Evolutionary conservation across 2,329 filamentous ascomycete species (phyloP), one percentile per base, ranked within the genome.

Genomic region (Daldinia sp.): DNA sequence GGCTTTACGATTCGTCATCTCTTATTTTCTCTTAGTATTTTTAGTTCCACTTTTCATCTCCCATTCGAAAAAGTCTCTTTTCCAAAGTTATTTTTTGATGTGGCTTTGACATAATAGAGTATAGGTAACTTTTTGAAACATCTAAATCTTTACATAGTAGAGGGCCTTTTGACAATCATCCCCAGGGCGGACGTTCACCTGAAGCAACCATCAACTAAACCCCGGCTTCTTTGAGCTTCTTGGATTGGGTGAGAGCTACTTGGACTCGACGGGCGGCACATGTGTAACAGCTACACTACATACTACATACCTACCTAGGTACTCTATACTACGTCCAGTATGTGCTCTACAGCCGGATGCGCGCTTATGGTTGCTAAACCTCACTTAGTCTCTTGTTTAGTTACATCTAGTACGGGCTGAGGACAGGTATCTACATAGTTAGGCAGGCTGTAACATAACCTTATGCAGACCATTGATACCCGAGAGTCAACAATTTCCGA

Each of bases 401-500:
- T 57, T 66, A 57, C 48, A 33, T 51, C 13, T 33, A 33, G 26
- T 33, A 63, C 54, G 46, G 67, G 53, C 65, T 68, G 51, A 65
- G 51, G 33, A 66, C n/a, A 55, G n/a, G 30, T 50, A 58, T 46
- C 28, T 37, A 64, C 26, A 35, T 54, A 64, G 51, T 46, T 35
- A 56, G 57, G 66, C 57, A 69, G 58, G 54, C 37, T 59, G 65
- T 57, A 69, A 64, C 67, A 69, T 70, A 70, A 71, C 65, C 66
- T 69, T 69, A 69, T 69, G 69, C 66, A 68, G 64, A 70, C 4
- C 67, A 67, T 71, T 63, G 69, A 70, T 72, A 67, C 61, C 69
- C 69, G 69, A 70, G 67, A 67, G 56, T 66, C 67, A 68, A 70
- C 67, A 69, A 69, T 70, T 72, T 62, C 69, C 69, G 69, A 72